Conservation (phyloP, 2,329 filamentous ascomycete genomes). For the Xylaria sp. region DNA sequence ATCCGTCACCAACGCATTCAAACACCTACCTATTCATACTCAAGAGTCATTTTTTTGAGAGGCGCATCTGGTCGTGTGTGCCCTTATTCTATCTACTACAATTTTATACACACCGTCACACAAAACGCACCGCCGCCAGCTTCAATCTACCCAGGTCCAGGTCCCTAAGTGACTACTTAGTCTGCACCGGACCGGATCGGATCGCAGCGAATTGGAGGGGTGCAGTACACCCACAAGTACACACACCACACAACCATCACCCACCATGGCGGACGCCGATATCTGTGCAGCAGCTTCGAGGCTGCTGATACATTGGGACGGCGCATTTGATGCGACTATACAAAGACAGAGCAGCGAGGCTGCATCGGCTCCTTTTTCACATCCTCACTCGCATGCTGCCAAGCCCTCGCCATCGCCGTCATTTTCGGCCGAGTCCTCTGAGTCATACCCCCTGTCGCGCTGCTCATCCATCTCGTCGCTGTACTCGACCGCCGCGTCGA, state of each 20-base stretch:
- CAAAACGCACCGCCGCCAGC: background rate
- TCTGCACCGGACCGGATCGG: background rate
- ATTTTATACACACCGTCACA: background rate
- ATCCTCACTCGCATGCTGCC: background rate
- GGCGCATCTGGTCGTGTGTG: background rate
- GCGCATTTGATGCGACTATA: background rate
- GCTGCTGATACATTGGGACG: slow-evolving; percentile 4
- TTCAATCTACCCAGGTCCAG: background rate
- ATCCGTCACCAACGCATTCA: background rate
- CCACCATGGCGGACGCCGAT: slow-evolving; percentile 9
- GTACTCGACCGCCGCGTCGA: slow-evolving; percentile 21
- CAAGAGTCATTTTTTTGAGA: background rate
- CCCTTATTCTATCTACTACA: background rate
- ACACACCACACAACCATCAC: background rate
- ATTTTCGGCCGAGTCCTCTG: slow-evolving; percentile 17
- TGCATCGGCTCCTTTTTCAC: background rate
- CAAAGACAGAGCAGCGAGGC: background rate
- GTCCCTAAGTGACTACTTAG: background rate
- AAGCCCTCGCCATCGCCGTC: slow-evolving; percentile 12
- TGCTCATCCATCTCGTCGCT: slow-evolving; percentile 30
- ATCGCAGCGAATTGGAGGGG: slow-evolving; percentile 3
- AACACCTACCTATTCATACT: background rate
- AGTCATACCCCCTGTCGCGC: slow-evolving; percentile 22
- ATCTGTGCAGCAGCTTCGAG: slow-evolving; percentile 6
- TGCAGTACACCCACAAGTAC: background rate